Evolutionary conservation across 2,329 filamentous ascomycete species (phyloP).

Genomic region (Aspergillus transmontanensis): DNA sequence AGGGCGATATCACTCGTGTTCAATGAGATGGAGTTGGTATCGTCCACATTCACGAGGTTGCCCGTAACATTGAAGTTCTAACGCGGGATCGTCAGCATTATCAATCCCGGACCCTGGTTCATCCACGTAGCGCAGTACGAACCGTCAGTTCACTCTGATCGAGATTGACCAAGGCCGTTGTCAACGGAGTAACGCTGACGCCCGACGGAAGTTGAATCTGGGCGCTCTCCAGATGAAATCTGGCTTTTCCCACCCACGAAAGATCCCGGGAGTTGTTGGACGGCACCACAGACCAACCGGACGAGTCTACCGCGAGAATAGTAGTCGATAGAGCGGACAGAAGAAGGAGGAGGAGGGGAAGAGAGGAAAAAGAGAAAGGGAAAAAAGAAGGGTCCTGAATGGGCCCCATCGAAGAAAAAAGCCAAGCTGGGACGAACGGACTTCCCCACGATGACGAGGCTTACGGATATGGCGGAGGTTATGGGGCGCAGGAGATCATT

Average conservation of each 20-base stretch:
- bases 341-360: constrained; percentile 14
- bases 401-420: constrained; percentile 16
- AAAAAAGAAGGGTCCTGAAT: constrained; percentile 16
- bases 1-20: constrained; percentile 38
- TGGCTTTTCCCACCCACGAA: constrained; percentile 18
- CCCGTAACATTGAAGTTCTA: constrained; percentile 34
- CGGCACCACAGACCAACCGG: constrained; percentile 27
- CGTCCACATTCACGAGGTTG: constrained; percentile 29
- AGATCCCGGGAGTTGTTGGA: constrained; percentile 35
- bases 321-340: constrained; percentile 14
- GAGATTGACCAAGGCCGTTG: constrained; percentile 23
- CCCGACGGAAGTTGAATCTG: constrained; percentile 22
- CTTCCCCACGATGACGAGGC: constrained; percentile 29
- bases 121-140: constrained; percentile 8
- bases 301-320: constrained; percentile 19
- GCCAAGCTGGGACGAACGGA: constrained; percentile 18
- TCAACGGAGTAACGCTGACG: constrained; percentile 30
- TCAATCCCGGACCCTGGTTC: not conserved
- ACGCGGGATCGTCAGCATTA: constrained; percentile 11
- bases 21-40: constrained; percentile 31
- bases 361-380: constrained; percentile 10
- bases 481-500: constrained; percentile 24
- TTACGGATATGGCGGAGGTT: constrained; percentile 25
- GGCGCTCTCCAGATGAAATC: constrained; percentile 28
- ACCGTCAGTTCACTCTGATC: constrained; percentile 27